Evolutionary conservation across 495 filamentous ascomycete genomes (phyloP).

Genomic region (Xanthoparmelia taractica): DNA sequence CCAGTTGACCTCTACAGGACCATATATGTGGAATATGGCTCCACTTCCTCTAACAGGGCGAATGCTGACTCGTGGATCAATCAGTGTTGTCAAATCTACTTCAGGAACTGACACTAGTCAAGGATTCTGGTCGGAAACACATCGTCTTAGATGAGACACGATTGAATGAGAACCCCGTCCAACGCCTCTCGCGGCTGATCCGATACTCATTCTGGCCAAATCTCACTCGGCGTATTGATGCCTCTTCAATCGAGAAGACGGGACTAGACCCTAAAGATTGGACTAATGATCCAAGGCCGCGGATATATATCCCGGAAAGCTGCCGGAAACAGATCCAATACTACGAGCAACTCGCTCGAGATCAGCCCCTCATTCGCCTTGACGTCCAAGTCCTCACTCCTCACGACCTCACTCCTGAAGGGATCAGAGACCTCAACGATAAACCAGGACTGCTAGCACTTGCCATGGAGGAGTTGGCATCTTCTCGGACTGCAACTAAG

Average conservation of each 20-base stretch:
- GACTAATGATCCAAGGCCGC: conserved; percentile 67
- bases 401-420: conserved; percentile 60
- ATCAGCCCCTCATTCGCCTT: conserved; percentile 70
- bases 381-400: conserved; percentile 72
- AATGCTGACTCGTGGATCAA: not conserved
- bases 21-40: not conserved
- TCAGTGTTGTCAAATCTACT: conserved; percentile 73
- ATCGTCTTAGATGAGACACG: conserved; percentile 84
- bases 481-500: conserved; percentile 45
- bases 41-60: not conserved
- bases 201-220: conserved; percentile 82
- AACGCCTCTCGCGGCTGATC: conserved; percentile 75
- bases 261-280: conserved; percentile 67
- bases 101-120: conserved; percentile 84
- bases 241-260: conserved; percentile 73
- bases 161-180: conserved; percentile 87
- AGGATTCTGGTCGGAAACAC: conserved; percentile 74
- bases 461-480: conserved; percentile 60
- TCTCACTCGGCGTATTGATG: conserved; percentile 81
- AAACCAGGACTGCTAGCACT: conserved; percentile 84
- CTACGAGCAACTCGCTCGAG: conserved; percentile 66
- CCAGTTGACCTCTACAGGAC: not conserved
- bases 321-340: conserved; percentile 83
- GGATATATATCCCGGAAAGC: conserved; percentile 79
- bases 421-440: conserved; percentile 62